Percentiles rank a stretch among this genome's conserved stretches.
Evolutionary conservation across 495 filamentous ascomycete species (phyloP).

Genomic region (Aspergillus heteromorphus): DNA sequence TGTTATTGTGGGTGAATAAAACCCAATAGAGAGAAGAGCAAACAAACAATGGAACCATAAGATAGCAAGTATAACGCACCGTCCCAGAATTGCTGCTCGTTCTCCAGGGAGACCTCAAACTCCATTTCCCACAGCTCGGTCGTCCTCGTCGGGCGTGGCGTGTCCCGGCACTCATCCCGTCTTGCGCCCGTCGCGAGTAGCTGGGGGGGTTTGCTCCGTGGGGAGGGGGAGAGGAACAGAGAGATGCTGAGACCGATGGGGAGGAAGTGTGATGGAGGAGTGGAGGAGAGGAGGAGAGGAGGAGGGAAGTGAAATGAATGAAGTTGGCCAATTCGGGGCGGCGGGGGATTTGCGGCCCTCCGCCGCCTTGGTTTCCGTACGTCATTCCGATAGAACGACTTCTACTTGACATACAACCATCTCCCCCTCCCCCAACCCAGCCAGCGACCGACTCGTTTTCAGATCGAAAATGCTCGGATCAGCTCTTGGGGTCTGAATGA

Average conservation of each 20-base stretch:
- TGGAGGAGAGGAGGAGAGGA: neutral
- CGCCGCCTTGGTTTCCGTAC: neutral
- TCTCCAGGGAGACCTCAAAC: constrained; percentile 66
- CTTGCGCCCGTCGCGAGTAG: constrained; percentile 17
- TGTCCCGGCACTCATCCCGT: constrained; percentile 40
- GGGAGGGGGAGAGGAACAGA: neutral
- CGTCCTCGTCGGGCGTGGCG: constrained; percentile 31
- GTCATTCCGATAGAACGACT: no score
- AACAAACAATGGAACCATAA: neutral
- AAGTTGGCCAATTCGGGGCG: constrained; percentile 6
- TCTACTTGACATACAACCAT: no score
- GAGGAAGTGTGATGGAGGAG: neutral
- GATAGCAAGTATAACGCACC: constrained; percentile 48
- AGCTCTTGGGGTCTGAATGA: no score
- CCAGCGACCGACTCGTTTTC: neutral
- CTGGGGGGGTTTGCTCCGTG: neutral
- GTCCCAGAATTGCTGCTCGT: constrained; percentile 89
- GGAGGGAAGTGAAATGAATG: constrained; percentile 1
- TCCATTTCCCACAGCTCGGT: constrained; percentile 45
- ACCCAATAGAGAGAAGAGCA: no score
- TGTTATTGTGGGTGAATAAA: no score
- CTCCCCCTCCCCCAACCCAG: no score
- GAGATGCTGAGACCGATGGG: no score
- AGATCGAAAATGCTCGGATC: no score
- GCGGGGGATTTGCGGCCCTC: constrained; percentile 1